A percentile compares a stretch with the other conserved stretches of the same genome.
Conservation (phyloP, 2,329 filamentous ascomycete species). For the Dactylella cylindrospora region DNA sequence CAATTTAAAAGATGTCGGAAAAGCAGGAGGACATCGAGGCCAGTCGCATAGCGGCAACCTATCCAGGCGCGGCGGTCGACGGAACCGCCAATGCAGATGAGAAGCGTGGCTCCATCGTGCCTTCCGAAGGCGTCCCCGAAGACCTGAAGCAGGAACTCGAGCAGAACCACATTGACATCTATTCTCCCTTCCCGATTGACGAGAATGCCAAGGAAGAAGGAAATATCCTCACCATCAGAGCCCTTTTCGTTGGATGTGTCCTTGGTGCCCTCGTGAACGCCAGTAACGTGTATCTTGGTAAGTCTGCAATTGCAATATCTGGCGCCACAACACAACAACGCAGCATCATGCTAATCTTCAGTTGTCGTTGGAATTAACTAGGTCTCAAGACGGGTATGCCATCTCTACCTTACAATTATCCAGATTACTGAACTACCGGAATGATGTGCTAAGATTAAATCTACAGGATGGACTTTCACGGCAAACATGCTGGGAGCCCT, state of each 20-base stretch:
- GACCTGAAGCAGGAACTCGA: conserved; percentile 39
- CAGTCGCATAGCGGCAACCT: conserved; percentile 10
- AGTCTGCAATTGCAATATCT: conserved; percentile 51
- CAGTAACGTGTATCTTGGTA: conserved; percentile 64
- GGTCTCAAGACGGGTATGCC: conserved; percentile 56
- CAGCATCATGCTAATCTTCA: conserved; percentile 29
- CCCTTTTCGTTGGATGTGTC: conserved; percentile 60
- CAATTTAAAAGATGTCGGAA: no score
- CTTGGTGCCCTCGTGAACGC: conserved; percentile 64
- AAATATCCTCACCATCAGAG: conserved; percentile 60
- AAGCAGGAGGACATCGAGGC: conserved; percentile 42
- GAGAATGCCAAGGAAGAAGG: conserved; percentile 55
- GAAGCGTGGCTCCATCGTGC: conserved; percentile 32
- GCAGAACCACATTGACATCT: conserved; percentile 45
- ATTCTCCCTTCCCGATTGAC: conserved; percentile 53
- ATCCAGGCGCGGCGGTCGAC: conserved; percentile 14
- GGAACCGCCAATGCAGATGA: conserved; percentile 9
- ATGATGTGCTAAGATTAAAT: background rate
- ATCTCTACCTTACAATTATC: background rate
- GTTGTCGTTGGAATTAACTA: conserved; percentile 44
- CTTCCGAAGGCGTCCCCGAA: conserved; percentile 35
- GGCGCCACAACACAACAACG: conserved; percentile 26
- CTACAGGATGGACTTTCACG: conserved; percentile 55
- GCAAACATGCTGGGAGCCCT: conserved; percentile 60
- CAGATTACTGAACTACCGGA: background rate